A percentile compares a stretch with the other conserved stretches of the same genome.
phyloP scores from a whole-genome alignment of 192 early-diverging fungal genomes.

The Podila minutissima region DNA sequence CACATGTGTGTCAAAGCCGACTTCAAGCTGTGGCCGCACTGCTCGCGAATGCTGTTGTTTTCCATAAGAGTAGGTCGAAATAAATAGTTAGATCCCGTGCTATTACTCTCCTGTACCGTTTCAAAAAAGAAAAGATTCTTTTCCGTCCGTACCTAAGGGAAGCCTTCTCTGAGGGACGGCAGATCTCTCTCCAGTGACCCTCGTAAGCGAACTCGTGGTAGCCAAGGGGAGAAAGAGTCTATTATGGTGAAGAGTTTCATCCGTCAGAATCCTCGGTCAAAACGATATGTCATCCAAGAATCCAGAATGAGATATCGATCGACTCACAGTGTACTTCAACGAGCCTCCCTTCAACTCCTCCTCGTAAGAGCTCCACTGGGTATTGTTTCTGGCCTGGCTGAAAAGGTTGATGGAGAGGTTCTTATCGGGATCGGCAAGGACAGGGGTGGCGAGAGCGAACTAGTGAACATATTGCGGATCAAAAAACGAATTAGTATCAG shows the following conservation, averaged over 20 bases:
- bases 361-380: constrained; percentile 76
- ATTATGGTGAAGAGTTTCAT: neutral
- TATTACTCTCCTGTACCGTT: neutral
- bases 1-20: constrained; percentile 76
- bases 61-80: neutral
- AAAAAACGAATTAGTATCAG: constrained; percentile 8
- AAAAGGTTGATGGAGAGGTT: constrained; percentile 71
- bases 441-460: constrained; percentile 70
- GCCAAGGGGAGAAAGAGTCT: constrained; percentile 57
- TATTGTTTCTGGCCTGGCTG: constrained; percentile 71
- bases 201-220: constrained; percentile 78
- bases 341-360: constrained; percentile 72
- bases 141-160: constrained; percentile 61
- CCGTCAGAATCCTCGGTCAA: too few relatives aligned
- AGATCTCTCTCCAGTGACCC: constrained; percentile 82
- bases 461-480: constrained; percentile 47
- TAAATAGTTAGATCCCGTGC: neutral
- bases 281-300: too few relatives aligned
- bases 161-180: constrained; percentile 64
- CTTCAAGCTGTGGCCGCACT: constrained; percentile 89
- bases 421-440: constrained; percentile 77
- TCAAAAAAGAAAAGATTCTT: neutral
- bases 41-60: constrained; percentile 68
- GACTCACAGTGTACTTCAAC: constrained; percentile 64
- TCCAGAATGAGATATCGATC: neutral